phyloP scores from a whole-genome alignment of 768 basidiomycete genomes.

The Dentipellis sp. region DNA sequence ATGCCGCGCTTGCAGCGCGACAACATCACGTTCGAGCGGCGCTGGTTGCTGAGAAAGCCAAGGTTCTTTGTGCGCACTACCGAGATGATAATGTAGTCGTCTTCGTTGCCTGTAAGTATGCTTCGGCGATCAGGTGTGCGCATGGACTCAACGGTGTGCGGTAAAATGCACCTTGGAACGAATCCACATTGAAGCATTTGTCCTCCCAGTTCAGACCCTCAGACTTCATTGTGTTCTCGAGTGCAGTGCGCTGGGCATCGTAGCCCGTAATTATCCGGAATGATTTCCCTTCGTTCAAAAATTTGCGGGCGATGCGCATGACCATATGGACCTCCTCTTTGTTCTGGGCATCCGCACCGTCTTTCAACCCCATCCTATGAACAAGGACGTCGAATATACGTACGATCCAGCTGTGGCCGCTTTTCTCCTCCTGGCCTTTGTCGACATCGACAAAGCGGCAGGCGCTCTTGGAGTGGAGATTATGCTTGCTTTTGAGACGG shows the following conservation, averaged over 20 bases:
- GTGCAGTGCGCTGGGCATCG: slow-evolving; percentile 21
- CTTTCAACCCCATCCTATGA: no score
- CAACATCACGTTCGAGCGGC: slow-evolving; percentile 28
- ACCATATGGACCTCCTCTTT: slow-evolving; percentile 17
- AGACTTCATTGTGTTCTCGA: slow-evolving; percentile 19
- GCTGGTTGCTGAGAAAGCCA: slow-evolving; percentile 23
- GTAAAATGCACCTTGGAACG: slow-evolving; percentile 24
- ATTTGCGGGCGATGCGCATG: slow-evolving; percentile 15
- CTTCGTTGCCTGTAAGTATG: slow-evolving; percentile 23
- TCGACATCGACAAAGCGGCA: slow-evolving; percentile 31
- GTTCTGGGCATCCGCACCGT: neutral
- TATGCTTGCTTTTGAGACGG: slow-evolving; percentile 18
- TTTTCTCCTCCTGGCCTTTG: slow-evolving; percentile 21
- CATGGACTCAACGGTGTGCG: neutral
- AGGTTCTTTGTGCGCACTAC: slow-evolving; percentile 21
- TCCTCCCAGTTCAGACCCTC: slow-evolving; percentile 18
- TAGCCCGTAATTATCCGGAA: slow-evolving; percentile 27
- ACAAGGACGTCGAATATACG: neutral
- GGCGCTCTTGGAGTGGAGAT: slow-evolving; percentile 1
- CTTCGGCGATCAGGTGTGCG: neutral
- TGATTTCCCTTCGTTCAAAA: slow-evolving; percentile 10
- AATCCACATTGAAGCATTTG: slow-evolving; percentile 26
- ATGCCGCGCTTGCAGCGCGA: slow-evolving; percentile 25
- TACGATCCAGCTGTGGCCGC: slow-evolving; percentile 28
- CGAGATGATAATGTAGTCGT: slow-evolving; percentile 24